These are phyloP conservation scores for Gomphus bonarii DNA, from an alignment of 1,284 basidiomycete species.

Conservation along the genomic window DNA sequence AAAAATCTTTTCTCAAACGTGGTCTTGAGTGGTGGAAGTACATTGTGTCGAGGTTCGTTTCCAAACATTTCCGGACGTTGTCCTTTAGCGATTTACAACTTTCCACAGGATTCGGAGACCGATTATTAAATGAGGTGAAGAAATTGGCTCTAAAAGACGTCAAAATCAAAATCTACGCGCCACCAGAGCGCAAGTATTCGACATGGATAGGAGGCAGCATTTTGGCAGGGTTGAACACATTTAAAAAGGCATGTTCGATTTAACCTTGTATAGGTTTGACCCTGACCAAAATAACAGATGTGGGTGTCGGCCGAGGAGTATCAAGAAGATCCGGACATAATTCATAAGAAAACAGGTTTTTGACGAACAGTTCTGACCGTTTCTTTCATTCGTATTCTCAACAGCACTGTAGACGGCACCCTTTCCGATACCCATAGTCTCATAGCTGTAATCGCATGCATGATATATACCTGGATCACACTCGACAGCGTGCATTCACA, in stretches of 20 bases:
- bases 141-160: conserved; percentile 94
- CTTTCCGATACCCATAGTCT: conserved; percentile 12
- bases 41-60: conserved; percentile 74
- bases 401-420: background rate
- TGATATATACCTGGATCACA: background rate
- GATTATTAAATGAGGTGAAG: conserved; percentile 92
- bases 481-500: background rate
- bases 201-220: conserved; percentile 99
- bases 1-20: conserved; percentile 96
- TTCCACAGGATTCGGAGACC: conserved; percentile 82
- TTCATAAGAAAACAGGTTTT: conserved; percentile 85
- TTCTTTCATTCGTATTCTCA: conserved; percentile 10
- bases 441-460: conserved; percentile 3
- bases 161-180: conserved; percentile 99
- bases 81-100: background rate
- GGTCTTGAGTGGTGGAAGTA: conserved; percentile 94
- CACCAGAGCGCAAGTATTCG: conserved; percentile 99
- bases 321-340: conserved; percentile 97
- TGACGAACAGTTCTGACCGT: conserved; percentile 20
- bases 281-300: conserved; percentile 49
- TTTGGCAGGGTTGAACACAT: conserved; percentile 89
- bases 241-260: conserved; percentile 72
- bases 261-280: background rate
- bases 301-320: conserved; percentile 99
- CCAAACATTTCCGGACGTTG: background rate